Evolutionary conservation across 1,284 basidiomycete species (phyloP).

Genomic region (Moesziomyces antarcticus): DNA sequence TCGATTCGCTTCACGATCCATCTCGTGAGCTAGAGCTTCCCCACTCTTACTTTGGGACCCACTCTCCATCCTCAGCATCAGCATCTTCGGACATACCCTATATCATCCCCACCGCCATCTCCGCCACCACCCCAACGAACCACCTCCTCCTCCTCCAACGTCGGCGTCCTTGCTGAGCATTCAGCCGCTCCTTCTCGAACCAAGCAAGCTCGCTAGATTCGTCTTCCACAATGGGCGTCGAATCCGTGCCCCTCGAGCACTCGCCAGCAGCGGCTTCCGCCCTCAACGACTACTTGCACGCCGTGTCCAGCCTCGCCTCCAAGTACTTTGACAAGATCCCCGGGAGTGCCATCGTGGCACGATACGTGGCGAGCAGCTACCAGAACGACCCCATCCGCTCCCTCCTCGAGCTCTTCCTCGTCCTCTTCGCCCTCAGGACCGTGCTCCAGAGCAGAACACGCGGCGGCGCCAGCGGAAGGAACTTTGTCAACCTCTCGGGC

Average conservation of each 20-base stretch:
- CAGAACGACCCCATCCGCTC: slow-evolving; percentile 86
- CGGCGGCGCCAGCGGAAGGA: slow-evolving; percentile 83
- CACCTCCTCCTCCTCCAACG: not conserved
- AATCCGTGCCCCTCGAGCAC: slow-evolving; percentile 23
- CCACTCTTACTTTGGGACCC: not conserved
- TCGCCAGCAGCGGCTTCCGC: slow-evolving; percentile 22
- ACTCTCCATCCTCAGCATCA: too few relatives aligned
- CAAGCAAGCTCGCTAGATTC: too few relatives aligned
- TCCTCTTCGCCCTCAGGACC: slow-evolving; percentile 85
- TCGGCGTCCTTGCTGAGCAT: not conserved
- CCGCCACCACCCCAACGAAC: not conserved
- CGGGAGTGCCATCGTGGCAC: slow-evolving; percentile 86
- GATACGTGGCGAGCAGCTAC: slow-evolving; percentile 84
- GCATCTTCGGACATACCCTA: not conserved
- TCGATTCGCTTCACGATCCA: not conserved
- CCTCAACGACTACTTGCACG: slow-evolving; percentile 34
- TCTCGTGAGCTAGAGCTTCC: not conserved
- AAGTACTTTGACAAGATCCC: slow-evolving; percentile 73
- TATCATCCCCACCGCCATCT: not conserved
- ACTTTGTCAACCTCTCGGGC: slow-evolving; percentile 86
- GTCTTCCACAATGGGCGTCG: slow-evolving; percentile 17
- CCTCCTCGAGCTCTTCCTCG: slow-evolving; percentile 86
- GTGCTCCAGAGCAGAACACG: slow-evolving; percentile 88
- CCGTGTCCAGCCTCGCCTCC: slow-evolving; percentile 11
- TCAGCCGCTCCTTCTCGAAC: not conserved